Evolutionary conservation across 2,329 filamentous ascomycete genomes (phyloP), one percentile per base, ranked within the genome.

Genomic region (Cyclaneusma minus): DNA sequence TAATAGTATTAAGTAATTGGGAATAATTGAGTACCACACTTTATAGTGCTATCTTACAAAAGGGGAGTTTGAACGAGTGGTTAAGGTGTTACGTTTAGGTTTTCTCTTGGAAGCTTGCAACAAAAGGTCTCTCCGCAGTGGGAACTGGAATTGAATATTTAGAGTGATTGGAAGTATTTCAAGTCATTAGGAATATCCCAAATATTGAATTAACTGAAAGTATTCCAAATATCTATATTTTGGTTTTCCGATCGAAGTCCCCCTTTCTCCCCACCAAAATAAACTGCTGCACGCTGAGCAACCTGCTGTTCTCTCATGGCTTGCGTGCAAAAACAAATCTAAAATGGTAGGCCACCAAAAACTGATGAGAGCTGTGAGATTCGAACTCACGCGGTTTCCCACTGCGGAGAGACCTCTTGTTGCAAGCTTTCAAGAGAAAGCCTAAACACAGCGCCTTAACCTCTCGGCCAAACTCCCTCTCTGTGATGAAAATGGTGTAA

Each of bases 391-490:
- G 58, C 55, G 55, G 51, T 48, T 49, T 48, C 44, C 37, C 38
- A 52, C 43, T 47, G 47, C 49, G 48, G 48, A 37, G n/a, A n/a
- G n/a, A n/a, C n/a, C n/a, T n/a, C n/a, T n/a, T 38, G 28, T 33
- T 29, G 38, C 28, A 31, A 29, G 30, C 37, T 33, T 31, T 27
- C 32, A 35, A 33, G 14, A 25, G 29, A 37, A 15, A 10, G 39
- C 58, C 58, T 62, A 62, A 62, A 62, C 57, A 59, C 56, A 58
- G 54, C 58, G 58, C 58, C 58, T 60, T 62, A 62, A 62, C 58
- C 58, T 62, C 59, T 62, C 58, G 57, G 58, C 58, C 58, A 62
- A 44, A 55, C 48, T 52, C 45, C 49, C 54, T 8, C 6, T 15
- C 9, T 7, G 6, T n/a, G n/a, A n/a, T n/a, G n/a, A n/a, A n/a